Base-by-base conservation (phyloP, 169 alveolate genomes). In the Plasmodium fragile region DNA sequence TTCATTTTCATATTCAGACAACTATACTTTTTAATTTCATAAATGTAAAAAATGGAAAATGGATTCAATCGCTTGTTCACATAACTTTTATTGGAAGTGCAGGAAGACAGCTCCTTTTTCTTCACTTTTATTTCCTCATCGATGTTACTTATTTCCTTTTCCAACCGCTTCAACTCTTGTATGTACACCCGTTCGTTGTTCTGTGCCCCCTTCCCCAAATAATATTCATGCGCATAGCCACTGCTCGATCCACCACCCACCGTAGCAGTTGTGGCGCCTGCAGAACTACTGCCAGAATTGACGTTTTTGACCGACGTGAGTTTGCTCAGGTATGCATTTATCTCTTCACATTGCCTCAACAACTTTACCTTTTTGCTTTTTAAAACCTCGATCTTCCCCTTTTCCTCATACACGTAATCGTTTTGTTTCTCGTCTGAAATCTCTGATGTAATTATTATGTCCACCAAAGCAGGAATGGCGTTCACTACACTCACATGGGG, bases 401-500 rank as follows among this genome's bases (percentile, higher is more conserved):
- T 79, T 41, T 91, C 94, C 34, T 91, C 94, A 49, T 91, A 30
- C 22, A 91, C 83, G 55, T 43, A 79, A 55, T 89, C 89, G 55
- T 69, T 81, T 22, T 91, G 81, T 18, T 70, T 65, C 41, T 91
- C 94, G 28, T 91, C 94, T 28, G 83, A 49, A n/a, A 71, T 52
- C 49, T 91, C 94, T 1, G 94, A 91, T 1, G 80, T 91, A 2
- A 91, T 81, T 70, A 91, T 80, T 1, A 91, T 81, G 11, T 91
- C 98, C 18, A 97, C 95, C 83, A 95, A 96, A 25, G 96, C 92
- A 6, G 98, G 97, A 73, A 96, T 94, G 30, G 97, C 96, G 87
- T 97, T 97, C 83, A 97, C 96, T 22, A 97, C 85, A 53, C 96
- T 95, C n/a, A 97, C 92, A 43, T 97, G 97, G 10, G 98, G 98